A percentile compares a stretch with the other conserved stretches of the same genome.
phyloP scores from a whole-genome alignment of 2,329 filamentous ascomycete genomes.

The Aspergillus aculeatinus region DNA sequence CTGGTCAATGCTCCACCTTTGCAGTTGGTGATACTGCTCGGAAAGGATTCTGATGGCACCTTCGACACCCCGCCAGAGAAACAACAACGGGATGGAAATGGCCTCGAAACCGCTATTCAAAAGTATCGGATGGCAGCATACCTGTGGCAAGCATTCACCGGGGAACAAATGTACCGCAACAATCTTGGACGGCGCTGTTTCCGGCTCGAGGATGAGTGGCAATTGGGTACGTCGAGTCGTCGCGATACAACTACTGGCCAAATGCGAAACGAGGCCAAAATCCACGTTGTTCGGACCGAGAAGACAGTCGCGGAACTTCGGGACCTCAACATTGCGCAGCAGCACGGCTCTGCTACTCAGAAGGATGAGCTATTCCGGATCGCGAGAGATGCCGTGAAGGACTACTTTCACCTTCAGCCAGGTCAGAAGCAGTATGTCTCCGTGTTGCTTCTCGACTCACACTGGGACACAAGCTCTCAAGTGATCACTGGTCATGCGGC shows the following conservation, averaged over 20 bases:
- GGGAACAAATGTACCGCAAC: constrained; percentile 92
- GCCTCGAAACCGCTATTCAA: constrained; percentile 72
- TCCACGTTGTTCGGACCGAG: constrained; percentile 79
- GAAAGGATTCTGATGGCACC: constrained; percentile 80
- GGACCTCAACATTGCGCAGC: constrained; percentile 74
- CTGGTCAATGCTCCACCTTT: constrained; percentile 75
- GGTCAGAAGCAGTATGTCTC: constrained; percentile 89
- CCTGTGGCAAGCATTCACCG: constrained; percentile 94
- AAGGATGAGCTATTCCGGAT: constrained; percentile 74
- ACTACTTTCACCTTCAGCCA: constrained; percentile 70
- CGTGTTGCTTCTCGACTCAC: constrained; percentile 79
- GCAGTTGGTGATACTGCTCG: constrained; percentile 83
- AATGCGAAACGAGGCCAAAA: constrained; percentile 86
- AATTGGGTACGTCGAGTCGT: constrained; percentile 72
- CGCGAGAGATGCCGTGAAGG: constrained; percentile 72
- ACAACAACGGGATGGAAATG: constrained; percentile 76
- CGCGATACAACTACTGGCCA: constrained; percentile 68
- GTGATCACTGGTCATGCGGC: constrained; percentile 79
- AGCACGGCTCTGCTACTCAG: constrained; percentile 67
- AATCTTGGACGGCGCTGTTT: constrained; percentile 83
- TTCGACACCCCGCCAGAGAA: constrained; percentile 80
- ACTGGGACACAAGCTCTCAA: constrained; percentile 74
- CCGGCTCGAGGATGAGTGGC: constrained; percentile 94
- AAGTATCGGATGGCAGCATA: constrained; percentile 97
- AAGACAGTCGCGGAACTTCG: constrained; percentile 83